Evolutionary conservation across 805 yeast species (phyloP), one percentile per base, ranked within the genome.

Genomic region (Myxozyma monticola): DNA sequence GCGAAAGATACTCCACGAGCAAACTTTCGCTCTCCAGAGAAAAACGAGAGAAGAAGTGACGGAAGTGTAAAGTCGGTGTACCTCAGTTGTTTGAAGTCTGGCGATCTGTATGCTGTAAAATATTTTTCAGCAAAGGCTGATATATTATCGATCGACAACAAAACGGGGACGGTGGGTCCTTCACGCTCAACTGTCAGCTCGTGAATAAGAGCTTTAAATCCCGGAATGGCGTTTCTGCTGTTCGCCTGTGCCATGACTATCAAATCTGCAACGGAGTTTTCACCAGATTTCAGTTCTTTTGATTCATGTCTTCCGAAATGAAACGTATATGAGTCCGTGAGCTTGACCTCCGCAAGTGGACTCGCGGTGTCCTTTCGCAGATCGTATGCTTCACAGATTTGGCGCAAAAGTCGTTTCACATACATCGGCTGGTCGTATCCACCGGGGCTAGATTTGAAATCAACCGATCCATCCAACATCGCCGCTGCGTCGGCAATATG

Each of bases 371-470:
- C 21, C 9, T 37, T 18, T 4, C 28, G 28, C 10, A 42, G 9
- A 17, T 33, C 26, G 25, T 43, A 34, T 9, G 41, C 40, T 10
- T 7, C n/a, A 15, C 17, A 18, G 10, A 49, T 30, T 10, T 37
- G 34, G 20, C 44, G 37, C 30, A 50, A 21, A 10, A 52, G 40
- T 14, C 50, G 40, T 22, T 31, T 40, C 25, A 36, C 35, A 37
- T 49, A 52, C 51, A 43, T 47, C 14, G 57, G 59, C 15, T 51
- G 56, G 26, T 51, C 59, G 37, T 50, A 54, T 3, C 42, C 17
- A 4, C 35, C 46, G 18, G 39, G 24, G 31, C 22, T 25, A 9
- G 17, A 14, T 18, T 15, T 29, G 36, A 36, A 47, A 17, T 46
- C 49, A 22, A 33, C 21, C 22, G 45, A 28, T 18, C 59, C 59